Evolutionary conservation across 1,284 basidiomycete genomes (phyloP).

Genomic region (Ceraceosorus bombacis): DNA sequence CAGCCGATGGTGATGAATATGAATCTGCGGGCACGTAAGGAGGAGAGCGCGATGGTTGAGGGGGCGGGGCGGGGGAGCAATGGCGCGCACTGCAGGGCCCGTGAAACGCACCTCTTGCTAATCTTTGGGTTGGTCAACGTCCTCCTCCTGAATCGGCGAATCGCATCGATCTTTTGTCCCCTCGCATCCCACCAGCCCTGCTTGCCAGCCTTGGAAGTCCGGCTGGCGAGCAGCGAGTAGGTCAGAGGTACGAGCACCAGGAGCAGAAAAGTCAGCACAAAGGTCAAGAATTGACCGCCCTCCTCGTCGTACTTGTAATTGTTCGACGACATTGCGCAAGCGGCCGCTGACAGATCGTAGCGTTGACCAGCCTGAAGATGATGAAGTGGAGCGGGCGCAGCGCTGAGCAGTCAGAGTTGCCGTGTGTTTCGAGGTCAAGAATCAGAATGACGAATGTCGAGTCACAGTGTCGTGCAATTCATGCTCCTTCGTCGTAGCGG

Average conservation of each 20-base stretch:
- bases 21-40: slow-evolving; percentile 8
- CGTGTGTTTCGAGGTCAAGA: too few relatives aligned
- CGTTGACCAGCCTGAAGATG: too few relatives aligned
- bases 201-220: slow-evolving; percentile 2
- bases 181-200: slow-evolving; percentile 39
- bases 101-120: slow-evolving; percentile 14
- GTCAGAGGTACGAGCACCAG: slow-evolving; percentile 44
- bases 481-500: too few relatives aligned
- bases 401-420: too few relatives aligned
- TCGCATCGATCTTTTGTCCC: slow-evolving; percentile 37
- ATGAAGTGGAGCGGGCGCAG: too few relatives aligned
- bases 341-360: too few relatives aligned
- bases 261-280: slow-evolving; percentile 44
- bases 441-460: too few relatives aligned
- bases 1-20: slow-evolving; percentile 62
- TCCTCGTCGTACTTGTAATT: slow-evolving; percentile 49
- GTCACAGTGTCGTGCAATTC: too few relatives aligned
- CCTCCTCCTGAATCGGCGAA: slow-evolving; percentile 21
- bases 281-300: slow-evolving; percentile 46
- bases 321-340: too few relatives aligned
- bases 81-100: not conserved
- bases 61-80: not conserved
- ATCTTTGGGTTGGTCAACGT: slow-evolving; percentile 34
- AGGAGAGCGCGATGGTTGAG: not conserved
- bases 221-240: slow-evolving; percentile 27